Conservation (phyloP, 495 filamentous ascomycete genomes). For the Clavariopsis aquatica region DNA sequence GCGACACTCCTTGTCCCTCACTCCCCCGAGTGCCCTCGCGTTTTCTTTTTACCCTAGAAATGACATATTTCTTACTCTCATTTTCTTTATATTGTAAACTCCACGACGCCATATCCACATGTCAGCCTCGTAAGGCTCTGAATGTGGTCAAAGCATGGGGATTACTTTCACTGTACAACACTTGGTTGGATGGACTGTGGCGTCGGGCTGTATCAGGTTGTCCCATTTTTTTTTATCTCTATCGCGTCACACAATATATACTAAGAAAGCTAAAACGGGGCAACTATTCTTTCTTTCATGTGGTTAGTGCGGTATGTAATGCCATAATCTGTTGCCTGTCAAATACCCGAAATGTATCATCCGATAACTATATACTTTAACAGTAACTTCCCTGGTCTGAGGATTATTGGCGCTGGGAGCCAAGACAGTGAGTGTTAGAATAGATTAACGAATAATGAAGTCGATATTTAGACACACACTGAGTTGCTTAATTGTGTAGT, state of each 20-base stretch:
- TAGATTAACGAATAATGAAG: conserved; percentile 1
- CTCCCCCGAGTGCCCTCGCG: background rate
- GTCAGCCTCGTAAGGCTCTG: background rate
- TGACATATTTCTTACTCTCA: background rate
- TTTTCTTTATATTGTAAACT: background rate
- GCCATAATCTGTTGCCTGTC: conserved; percentile 35
- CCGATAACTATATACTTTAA: conserved; percentile 7
- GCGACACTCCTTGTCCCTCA: too few species aligned
- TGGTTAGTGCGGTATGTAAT: conserved; percentile 30
- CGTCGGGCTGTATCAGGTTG: background rate
- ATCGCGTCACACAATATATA: background rate
- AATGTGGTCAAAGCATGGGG: background rate
- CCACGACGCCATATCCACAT: background rate
- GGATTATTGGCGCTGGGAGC: background rate
- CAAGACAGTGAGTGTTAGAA: background rate
- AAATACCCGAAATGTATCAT: conserved; percentile 7
- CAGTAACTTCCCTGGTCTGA: background rate
- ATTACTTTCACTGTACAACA: conserved; percentile 1
- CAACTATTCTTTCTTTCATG: conserved; percentile 31
- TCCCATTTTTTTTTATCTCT: background rate
- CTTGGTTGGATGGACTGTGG: background rate
- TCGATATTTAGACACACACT: background rate
- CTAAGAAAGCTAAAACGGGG: conserved; percentile 22
- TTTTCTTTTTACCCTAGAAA: too few species aligned
- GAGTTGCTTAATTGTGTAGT: background rate